Evolutionary conservation across 345 rosid genomes (phyloP).

Genomic region (Heritiera fomes): DNA sequence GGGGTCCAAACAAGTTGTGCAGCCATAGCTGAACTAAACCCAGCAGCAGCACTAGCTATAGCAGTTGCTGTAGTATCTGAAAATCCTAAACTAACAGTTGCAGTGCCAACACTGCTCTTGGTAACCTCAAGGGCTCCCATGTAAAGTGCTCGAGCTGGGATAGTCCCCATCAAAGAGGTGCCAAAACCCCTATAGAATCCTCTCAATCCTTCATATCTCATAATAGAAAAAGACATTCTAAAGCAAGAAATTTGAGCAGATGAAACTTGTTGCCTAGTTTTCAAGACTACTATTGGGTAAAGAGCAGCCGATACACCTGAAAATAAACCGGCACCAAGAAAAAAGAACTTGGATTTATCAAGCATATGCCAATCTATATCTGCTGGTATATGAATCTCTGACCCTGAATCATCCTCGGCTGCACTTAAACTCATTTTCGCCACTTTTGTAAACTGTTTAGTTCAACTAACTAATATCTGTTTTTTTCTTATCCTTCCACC

Average conservation of each 20-base stretch:
- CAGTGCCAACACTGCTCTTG: conserved; percentile 72
- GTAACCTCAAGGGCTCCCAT: conserved; percentile 90
- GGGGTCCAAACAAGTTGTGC: conserved; percentile 94
- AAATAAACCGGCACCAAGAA: conserved; percentile 81
- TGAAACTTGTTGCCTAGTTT: conserved; percentile 86
- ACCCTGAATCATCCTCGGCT: conserved; percentile 73
- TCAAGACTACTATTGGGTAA: conserved; percentile 79
- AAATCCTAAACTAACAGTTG: conserved; percentile 68
- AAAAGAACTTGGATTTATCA: conserved; percentile 88
- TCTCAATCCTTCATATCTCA: conserved; percentile 66
- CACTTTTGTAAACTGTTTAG: conserved; percentile 37
- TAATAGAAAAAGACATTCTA: conserved; percentile 59
- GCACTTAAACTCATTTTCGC: conserved; percentile 81
- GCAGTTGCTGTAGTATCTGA: conserved; percentile 68
- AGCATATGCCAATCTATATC: conserved; percentile 97
- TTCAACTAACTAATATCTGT: conserved; percentile 10
- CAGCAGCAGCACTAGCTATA: conserved; percentile 80
- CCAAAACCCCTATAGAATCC: conserved; percentile 91
- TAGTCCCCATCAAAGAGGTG: conserved; percentile 84
- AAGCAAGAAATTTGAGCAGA: conserved; percentile 52
- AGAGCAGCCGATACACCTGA: conserved; percentile 92
- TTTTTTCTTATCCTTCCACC: neutral
- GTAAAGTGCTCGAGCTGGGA: conserved; percentile 92
- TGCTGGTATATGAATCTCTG: conserved; percentile 78
- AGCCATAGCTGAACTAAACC: conserved; percentile 85